Evolutionary conservation across 2,329 filamentous ascomycete genomes (phyloP), one percentile per base, ranked within the genome.

Genomic region (Alternaria hordeiaustralica): DNA sequence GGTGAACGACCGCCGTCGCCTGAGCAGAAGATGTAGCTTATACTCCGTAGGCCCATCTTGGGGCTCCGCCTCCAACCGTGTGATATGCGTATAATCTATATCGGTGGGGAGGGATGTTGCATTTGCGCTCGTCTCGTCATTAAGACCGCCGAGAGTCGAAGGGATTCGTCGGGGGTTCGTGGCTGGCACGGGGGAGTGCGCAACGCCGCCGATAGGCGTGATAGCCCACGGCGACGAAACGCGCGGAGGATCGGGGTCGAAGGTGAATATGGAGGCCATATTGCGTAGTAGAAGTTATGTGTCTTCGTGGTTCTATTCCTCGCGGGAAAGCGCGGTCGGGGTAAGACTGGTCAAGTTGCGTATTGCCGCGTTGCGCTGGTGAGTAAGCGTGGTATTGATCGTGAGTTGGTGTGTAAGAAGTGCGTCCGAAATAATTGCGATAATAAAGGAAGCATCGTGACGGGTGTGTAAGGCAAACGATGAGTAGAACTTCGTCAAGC

Each of bases 241-340:
- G 78, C 92, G 86, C 2, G 93, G 92, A 49, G 94, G 93, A 69
- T 97, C 91, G 3, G 93, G 90, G 66, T 97, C 93, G 78, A 92
- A 99, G 0, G 95, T 97, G 79, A 99, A 99, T 71, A 99, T 93
- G 12, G 95, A 97, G 62, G 96, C 95, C 92, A 96, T 96, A 11
- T 43, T 65, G 28, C 50, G 60, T 20, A 15, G 9, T 55, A 41
- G 36, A 18, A 18, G n/a, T 55, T n/a, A 30, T 25, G 18, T 20
- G 28, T 50, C 15, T 46, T 54, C 10, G 33, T 47, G 23, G 43
- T 15, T 18, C 44, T 28, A 33, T 53, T 41, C 15, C 25, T 58
- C 55, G 41, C 45, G 21, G 20, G 20, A 45, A 26, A 15, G 25
- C 23, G 30, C 60, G 33, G 28, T 41, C 23, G 26, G n/a, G 12